These are phyloP conservation scores for Trichomonas tenax DNA, from an alignment of 208 protist species.

Conservation along the genomic window DNA sequence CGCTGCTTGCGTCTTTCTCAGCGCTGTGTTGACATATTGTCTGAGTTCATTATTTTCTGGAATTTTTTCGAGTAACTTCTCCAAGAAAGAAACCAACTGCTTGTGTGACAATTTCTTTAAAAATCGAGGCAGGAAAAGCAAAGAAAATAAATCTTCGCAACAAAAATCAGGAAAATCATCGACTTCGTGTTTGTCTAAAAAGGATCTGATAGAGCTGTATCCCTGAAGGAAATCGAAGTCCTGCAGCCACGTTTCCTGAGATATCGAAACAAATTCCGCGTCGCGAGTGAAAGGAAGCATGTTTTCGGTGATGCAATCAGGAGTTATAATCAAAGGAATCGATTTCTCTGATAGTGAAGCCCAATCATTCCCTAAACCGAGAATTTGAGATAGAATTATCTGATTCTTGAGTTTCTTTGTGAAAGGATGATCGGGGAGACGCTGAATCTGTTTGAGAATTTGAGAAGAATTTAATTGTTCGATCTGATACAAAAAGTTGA, in stretches of 20 bases:
- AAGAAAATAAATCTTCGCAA: neutral
- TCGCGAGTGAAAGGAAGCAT: neutral
- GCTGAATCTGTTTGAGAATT: neutral
- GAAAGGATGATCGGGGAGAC: neutral
- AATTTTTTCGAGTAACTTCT: neutral
- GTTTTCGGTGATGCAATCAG: neutral
- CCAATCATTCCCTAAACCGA: neutral
- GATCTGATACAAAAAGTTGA: neutral
- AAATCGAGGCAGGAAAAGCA: neutral
- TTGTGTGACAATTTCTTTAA: neutral
- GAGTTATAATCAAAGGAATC: neutral
- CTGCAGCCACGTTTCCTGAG: neutral
- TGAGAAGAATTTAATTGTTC: neutral
- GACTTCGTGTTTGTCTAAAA: neutral
- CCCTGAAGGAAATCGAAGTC: neutral
- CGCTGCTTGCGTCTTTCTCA: neutral
- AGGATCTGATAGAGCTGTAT: neutral
- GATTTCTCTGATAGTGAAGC: neutral
- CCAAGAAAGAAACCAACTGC: neutral
- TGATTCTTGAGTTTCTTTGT: neutral
- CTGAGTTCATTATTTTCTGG: neutral
- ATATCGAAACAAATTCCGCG: neutral
- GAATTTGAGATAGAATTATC: neutral
- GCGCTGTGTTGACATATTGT: neutral
- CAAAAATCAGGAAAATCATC: neutral